These are phyloP conservation scores for Helenozyma baotianmanensis DNA, from an alignment of 805 yeast genomes.

Conservation along the genomic window DNA sequence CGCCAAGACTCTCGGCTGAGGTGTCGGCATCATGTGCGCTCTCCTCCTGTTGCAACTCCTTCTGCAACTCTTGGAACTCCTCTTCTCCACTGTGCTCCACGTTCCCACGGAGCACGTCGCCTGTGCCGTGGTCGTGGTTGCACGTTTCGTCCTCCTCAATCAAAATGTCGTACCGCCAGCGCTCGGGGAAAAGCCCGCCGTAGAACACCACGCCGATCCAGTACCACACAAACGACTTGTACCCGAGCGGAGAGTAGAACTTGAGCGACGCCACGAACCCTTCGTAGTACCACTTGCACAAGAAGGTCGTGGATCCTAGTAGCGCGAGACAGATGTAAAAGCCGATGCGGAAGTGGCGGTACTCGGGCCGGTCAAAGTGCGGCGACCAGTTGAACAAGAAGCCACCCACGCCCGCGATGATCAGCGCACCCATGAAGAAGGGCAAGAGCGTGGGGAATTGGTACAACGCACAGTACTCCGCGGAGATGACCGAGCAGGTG, in stretches of 20 bases:
- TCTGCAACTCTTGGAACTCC: conserved; percentile 29
- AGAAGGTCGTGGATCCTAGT: conserved; percentile 65
- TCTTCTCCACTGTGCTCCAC: conserved; percentile 36
- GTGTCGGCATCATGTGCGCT: not conserved
- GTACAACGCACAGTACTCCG: conserved; percentile 76
- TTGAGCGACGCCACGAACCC: conserved; percentile 50
- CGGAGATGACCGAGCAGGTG: conserved; percentile 81
- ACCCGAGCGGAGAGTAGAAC: conserved; percentile 61
- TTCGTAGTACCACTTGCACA: conserved; percentile 49
- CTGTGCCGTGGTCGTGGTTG: conserved; percentile 18
- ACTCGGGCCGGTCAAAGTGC: conserved; percentile 80
- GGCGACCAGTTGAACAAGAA: conserved; percentile 89
- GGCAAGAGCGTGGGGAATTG: conserved; percentile 48
- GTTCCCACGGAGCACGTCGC: conserved; percentile 30
- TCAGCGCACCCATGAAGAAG: conserved; percentile 56
- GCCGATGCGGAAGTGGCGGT: conserved; percentile 70
- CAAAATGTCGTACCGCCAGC: conserved; percentile 70
- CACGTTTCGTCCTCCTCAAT: conserved; percentile 40
- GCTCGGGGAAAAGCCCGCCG: conserved; percentile 84
- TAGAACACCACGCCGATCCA: conserved; percentile 80
- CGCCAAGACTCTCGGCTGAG: conserved; percentile 1
- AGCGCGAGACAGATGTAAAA: conserved; percentile 77
- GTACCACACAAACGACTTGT: conserved; percentile 71
- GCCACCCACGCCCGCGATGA: conserved; percentile 66
- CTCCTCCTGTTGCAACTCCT: conserved; percentile 10